Evolutionary conservation across 2,329 filamentous ascomycete species (phyloP), one percentile per base, ranked within the genome.

Genomic region (Xylaria sp.): DNA sequence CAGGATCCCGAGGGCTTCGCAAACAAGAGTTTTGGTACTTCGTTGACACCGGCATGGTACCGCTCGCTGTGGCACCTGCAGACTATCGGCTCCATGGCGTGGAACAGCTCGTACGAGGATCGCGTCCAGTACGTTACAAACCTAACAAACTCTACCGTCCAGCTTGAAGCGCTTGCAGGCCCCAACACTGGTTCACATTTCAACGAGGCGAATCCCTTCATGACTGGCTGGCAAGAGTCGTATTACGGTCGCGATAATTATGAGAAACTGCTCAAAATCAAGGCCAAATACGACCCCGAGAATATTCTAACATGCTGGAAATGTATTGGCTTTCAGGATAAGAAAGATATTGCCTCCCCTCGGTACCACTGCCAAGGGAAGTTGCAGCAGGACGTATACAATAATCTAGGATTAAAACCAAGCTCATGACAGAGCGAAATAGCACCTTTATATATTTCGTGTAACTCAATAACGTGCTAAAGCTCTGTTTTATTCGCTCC

Each of bases 151-250:
- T 62, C 61, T 19, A 72, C 71, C 2, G 57, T 69, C 7, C 69
- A 67, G 34, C 61, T 64, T 9, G 71, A 72, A 50, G 62, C 53
- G 19, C 55, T 72, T n/a, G 69, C 69, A 17, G 71, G 71, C 14
- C 59, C 64, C 39, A 14, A 36, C 3, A 62, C 64, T 2, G 71
- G 68, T 6, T 47, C 71, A 3, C 65, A 72, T 54, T 69, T 69
- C 69, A 72, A 72, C 30, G 71, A 72, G 53, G 71, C 71, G 17
- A 72, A 72, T 34, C 69, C 71, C n/a, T 72, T 71, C 56, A 67
- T 69, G 58, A 64, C 55, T 9, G 69, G 65, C 3, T 72, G 71
- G 71, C 69, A 69, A 34, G 48, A 68, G n/a, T 70, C 68, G 34
- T 69, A 69, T 36, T 72, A 67, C 53, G 70, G 70, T 8, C 63